phyloP scores from a whole-genome alignment of 768 basidiomycete genomes.

The Daedaleopsis sinensis region DNA sequence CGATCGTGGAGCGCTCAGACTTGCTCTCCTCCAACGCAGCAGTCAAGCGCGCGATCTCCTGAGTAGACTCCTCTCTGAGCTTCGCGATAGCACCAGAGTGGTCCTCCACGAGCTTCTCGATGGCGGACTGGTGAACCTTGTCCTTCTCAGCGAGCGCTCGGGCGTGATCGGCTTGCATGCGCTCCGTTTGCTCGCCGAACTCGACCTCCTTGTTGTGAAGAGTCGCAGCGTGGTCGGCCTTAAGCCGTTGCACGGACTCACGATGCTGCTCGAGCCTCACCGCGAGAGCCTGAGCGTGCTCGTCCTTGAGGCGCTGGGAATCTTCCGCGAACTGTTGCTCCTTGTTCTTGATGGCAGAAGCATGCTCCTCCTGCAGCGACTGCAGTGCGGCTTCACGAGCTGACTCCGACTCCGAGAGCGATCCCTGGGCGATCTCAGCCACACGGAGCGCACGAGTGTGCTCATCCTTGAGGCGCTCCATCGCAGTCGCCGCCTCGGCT shows the following conservation, averaged over 20 bases:
- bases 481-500: constrained; percentile 57
- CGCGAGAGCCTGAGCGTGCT: constrained; percentile 57
- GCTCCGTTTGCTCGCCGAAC: constrained; percentile 60
- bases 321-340: constrained; percentile 68
- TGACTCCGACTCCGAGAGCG: constrained; percentile 73
- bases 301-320: constrained; percentile 63
- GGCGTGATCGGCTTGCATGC: constrained; percentile 61
- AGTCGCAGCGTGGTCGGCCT: constrained; percentile 58
- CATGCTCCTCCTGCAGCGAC: constrained; percentile 74
- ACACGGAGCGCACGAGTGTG: constrained; percentile 75
- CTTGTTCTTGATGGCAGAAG: constrained; percentile 64
- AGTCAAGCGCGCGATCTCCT: constrained; percentile 53
- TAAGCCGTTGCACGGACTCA: constrained; percentile 58
- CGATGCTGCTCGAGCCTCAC: constrained; percentile 65
- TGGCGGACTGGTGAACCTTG: constrained; percentile 56
- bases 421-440: constrained; percentile 76
- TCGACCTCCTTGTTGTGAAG: constrained; percentile 67
- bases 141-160: constrained; percentile 55
- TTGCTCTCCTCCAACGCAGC: constrained; percentile 46
- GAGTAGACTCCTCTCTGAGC: constrained; percentile 56
- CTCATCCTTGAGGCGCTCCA: constrained; percentile 77
- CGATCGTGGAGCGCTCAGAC: constrained; percentile 43
- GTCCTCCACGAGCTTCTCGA: constrained; percentile 61
- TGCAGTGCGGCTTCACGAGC: constrained; percentile 62
- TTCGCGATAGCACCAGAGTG: constrained; percentile 55